A percentile compares a stretch with the other conserved stretches of the same genome.
Conservation (phyloP, 2,329 filamentous ascomycete species). For the Furcasterigmium sp. region DNA sequence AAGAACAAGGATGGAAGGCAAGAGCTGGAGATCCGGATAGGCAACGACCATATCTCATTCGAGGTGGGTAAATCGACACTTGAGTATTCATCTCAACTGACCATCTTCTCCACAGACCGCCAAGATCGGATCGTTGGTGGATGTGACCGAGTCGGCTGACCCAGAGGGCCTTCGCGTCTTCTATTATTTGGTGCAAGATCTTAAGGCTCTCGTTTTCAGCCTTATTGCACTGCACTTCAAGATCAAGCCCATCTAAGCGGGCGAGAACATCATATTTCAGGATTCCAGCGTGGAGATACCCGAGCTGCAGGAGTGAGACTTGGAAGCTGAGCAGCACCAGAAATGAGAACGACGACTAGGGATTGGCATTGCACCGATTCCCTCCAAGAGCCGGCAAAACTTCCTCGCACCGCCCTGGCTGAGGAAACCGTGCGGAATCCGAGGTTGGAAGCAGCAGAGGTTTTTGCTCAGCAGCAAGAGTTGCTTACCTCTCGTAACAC, state of each 20-base stretch:
- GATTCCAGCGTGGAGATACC: conserved; percentile 18
- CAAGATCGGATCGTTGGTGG: conserved; percentile 94
- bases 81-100: neutral
- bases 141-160: conserved; percentile 93
- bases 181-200: conserved; percentile 96
- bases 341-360: too few species aligned
- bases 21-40: conserved; percentile 89
- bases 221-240: conserved; percentile 97
- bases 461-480: too few species aligned
- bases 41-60: conserved; percentile 95
- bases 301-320: neutral
- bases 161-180: conserved; percentile 95
- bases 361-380: too few species aligned
- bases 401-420: too few species aligned
- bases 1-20: conserved; percentile 99
- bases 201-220: conserved; percentile 95
- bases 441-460: too few species aligned
- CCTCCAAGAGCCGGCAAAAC: too few species aligned
- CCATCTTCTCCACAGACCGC: conserved; percentile 64
- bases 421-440: too few species aligned
- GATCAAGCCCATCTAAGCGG: conserved; percentile 67
- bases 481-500: too few species aligned
- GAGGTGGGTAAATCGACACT: conserved; percentile 57
- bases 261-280: conserved; percentile 11
- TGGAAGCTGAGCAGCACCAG: too few species aligned